Conservation (phyloP, 2,329 filamentous ascomycete genomes). For the Beauveria scarabaeidicola region DNA sequence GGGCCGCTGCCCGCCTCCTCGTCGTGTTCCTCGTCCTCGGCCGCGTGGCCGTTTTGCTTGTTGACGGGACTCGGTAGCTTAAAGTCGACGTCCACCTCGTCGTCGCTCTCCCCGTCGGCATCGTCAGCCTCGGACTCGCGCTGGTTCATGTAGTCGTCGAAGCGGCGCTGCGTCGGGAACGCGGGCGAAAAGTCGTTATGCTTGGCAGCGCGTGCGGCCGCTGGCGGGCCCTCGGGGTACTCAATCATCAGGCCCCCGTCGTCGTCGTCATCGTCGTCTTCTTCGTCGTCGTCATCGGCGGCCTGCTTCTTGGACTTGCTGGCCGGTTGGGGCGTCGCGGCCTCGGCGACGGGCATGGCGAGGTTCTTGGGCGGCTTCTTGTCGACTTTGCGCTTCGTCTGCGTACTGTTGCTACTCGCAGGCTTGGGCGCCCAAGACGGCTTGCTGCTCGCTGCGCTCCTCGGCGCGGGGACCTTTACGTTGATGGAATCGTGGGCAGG, state of each 20-base stretch:
- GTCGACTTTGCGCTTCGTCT: slow-evolving; percentile 13
- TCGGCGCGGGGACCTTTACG: not conserved
- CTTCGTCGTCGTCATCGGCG: slow-evolving; percentile 41
- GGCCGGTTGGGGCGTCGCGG: not conserved
- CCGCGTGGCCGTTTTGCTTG: slow-evolving; percentile 18
- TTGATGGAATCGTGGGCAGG: slow-evolving; percentile 14
- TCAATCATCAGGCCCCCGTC: slow-evolving; percentile 51
- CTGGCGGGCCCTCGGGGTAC: slow-evolving; percentile 44
- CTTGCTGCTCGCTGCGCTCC: not conserved
- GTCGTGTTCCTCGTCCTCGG: slow-evolving; percentile 21
- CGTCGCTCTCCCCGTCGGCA: slow-evolving; percentile 38
- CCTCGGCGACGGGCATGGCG: slow-evolving; percentile 22
- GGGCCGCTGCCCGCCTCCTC: slow-evolving; percentile 20
- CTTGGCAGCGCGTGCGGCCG: slow-evolving; percentile 16
- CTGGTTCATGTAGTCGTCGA: slow-evolving; percentile 44
- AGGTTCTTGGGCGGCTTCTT: slow-evolving; percentile 25
- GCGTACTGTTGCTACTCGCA: slow-evolving; percentile 14
- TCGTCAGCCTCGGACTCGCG: slow-evolving; percentile 38
- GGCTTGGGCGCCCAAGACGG: slow-evolving; percentile 8
- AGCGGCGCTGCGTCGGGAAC: slow-evolving; percentile 38
- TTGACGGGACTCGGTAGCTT: slow-evolving; percentile 47
- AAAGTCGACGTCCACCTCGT: slow-evolving; percentile 41
- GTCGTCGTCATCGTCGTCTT: slow-evolving; percentile 47
- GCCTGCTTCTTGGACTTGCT: slow-evolving; percentile 23
- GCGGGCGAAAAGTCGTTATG: slow-evolving; percentile 40